phyloP scores from a whole-genome alignment of 768 basidiomycete species.

The Collybia sordida region DNA sequence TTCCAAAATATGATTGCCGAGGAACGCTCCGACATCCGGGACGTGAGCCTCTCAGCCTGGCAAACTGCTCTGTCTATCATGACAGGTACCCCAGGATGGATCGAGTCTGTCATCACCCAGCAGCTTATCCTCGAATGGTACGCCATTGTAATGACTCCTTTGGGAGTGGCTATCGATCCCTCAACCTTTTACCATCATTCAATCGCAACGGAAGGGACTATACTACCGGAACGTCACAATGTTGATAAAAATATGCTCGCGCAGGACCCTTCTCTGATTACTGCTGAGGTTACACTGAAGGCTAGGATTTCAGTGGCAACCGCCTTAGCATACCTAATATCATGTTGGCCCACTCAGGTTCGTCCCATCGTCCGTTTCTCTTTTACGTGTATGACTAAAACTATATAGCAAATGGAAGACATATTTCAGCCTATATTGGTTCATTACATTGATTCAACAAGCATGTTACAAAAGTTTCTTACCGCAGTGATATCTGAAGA shows the following conservation, averaged over 20 bases:
- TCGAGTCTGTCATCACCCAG: constrained; percentile 55
- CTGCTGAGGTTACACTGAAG: constrained; percentile 72
- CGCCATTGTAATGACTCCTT: constrained; percentile 83
- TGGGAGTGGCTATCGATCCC: constrained; percentile 75
- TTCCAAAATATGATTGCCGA: constrained; percentile 95
- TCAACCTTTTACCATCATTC: constrained; percentile 67
- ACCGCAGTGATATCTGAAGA: constrained; percentile 87
- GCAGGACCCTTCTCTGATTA: constrained; percentile 85
- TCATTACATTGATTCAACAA: constrained; percentile 83
- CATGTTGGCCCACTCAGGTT: constrained; percentile 67
- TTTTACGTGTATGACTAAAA: not conserved
- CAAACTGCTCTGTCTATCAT: constrained; percentile 61
- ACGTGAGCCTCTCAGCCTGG: constrained; percentile 75
- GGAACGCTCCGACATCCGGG: constrained; percentile 82
- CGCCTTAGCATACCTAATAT: constrained; percentile 70
- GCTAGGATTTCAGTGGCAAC: constrained; percentile 78
- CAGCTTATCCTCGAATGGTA: constrained; percentile 82
- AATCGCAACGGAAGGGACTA: constrained; percentile 43
- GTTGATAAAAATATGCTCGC: constrained; percentile 95
- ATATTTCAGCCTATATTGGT: constrained; percentile 73
- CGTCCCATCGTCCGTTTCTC: constrained; percentile 14
- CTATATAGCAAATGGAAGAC: constrained; percentile 45
- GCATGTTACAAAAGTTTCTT: constrained; percentile 89
- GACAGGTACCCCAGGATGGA: constrained; percentile 40
- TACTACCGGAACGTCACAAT: constrained; percentile 73